Evolutionary conservation across 306 rosid genomes (phyloP).

Genomic region (Vachellia pachyceras): DNA sequence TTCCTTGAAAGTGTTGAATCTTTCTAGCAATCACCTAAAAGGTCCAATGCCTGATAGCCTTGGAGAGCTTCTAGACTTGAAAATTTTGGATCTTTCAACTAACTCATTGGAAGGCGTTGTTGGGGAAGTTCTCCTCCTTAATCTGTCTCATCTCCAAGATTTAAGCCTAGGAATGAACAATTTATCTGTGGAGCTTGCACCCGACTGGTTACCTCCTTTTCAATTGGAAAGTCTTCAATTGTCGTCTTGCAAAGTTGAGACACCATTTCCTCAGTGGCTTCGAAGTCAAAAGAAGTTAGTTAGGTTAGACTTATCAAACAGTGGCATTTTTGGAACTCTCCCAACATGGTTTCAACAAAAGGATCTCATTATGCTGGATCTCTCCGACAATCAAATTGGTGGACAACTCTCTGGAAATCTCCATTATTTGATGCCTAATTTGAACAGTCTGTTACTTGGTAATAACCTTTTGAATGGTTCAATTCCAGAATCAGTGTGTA

Average conservation of each 20-base stretch:
- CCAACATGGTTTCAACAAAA: background rate
- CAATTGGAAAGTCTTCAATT: background rate
- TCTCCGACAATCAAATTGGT: background rate
- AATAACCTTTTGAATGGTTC: background rate
- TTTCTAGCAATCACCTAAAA: no score
- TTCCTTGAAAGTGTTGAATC: no score
- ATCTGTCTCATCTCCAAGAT: background rate
- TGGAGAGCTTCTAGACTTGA: no score
- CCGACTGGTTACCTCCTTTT: background rate
- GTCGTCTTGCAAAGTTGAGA: background rate
- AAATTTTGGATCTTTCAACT: no score
- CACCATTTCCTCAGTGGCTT: background rate
- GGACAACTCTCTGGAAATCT: background rate
- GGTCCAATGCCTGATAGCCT: no score
- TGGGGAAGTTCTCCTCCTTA: background rate
- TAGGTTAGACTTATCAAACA: background rate
- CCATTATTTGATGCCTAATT: background rate
- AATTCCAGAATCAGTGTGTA: background rate
- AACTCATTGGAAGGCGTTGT: background rate
- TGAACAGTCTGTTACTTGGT: background rate
- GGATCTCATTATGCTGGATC: background rate
- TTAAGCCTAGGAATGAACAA: background rate
- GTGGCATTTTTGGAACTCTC: background rate
- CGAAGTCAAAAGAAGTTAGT: background rate
- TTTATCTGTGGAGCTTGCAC: background rate